phyloP scores from a whole-genome alignment of 129 eudicot species.

The Arctium lappa region DNA sequence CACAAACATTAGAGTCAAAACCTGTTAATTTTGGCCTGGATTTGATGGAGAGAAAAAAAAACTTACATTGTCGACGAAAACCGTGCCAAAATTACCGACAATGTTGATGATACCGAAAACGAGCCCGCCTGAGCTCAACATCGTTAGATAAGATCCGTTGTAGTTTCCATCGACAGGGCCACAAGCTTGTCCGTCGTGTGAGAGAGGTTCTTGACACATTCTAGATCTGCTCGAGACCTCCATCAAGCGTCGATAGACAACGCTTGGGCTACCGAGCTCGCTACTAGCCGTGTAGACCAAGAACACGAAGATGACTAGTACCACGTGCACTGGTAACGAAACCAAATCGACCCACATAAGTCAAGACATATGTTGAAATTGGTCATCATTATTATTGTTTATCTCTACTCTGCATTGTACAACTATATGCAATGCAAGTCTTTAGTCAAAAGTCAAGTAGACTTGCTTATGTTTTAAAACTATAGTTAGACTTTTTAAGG shows the following conservation, averaged over 20 bases:
- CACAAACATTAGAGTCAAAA: background rate
- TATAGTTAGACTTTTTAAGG: constrained; percentile 10
- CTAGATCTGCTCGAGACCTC: constrained; percentile 84
- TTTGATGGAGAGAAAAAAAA: background rate
- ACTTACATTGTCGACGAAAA: constrained; percentile 91
- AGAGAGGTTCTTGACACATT: constrained; percentile 71
- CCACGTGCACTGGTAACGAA: constrained; percentile 69
- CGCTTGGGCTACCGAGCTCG: constrained; percentile 85
- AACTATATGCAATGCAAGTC: too few relatives aligned
- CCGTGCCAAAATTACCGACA: constrained; percentile 95
- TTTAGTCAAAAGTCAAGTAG: background rate
- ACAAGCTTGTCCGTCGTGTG: constrained; percentile 80
- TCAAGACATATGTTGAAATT: background rate
- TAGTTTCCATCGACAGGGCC: constrained; percentile 85
- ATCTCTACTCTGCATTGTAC: too few relatives aligned
- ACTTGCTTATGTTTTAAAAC: background rate
- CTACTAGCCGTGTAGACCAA: constrained; percentile 88
- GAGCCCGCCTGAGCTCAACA: constrained; percentile 94
- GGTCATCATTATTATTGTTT: too few relatives aligned
- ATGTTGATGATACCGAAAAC: constrained; percentile 96
- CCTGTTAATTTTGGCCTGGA: background rate
- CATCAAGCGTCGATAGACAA: constrained; percentile 57
- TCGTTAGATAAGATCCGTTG: constrained; percentile 80
- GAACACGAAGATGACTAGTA: constrained; percentile 84
- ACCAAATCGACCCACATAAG: background rate